Evolutionary conservation across 2,329 filamentous ascomycete genomes (phyloP).

Genomic region (Penicillium olsonii): DNA sequence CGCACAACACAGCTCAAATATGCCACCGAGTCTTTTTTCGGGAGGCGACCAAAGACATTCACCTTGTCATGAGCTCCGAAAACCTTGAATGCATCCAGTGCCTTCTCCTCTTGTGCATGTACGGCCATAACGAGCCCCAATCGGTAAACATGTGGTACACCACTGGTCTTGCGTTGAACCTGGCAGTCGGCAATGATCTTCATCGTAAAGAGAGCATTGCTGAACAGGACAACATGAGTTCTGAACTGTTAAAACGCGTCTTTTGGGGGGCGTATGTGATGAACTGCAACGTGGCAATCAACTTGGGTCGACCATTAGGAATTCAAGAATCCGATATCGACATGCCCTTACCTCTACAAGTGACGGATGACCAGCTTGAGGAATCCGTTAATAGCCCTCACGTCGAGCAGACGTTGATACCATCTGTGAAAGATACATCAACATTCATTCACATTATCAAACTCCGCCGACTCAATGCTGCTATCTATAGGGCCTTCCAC

Average conservation of each 20-base stretch:
- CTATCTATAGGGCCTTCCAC: constrained; percentile 22
- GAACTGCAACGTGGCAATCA: constrained; percentile 27
- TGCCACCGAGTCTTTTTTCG: constrained; percentile 7
- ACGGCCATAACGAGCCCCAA: constrained; percentile 29
- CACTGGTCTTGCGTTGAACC: constrained; percentile 21
- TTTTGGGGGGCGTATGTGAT: constrained; percentile 30
- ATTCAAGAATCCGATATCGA: constrained; percentile 28
- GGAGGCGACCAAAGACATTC: constrained; percentile 13
- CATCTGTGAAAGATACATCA: constrained; percentile 16
- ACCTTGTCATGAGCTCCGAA: constrained; percentile 14
- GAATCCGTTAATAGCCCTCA: neutral
- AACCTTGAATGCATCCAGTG: constrained; percentile 29
- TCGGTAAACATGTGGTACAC: constrained; percentile 29
- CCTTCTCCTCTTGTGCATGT: constrained; percentile 27
- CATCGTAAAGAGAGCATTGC: constrained; percentile 20
- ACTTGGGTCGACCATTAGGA: constrained; percentile 25
- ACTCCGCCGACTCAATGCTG: constrained; percentile 26
- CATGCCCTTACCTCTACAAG: constrained; percentile 19
- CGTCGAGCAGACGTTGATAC: neutral
- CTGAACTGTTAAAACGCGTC: constrained; percentile 26
- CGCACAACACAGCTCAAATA: neutral
- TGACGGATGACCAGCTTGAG: constrained; percentile 17
- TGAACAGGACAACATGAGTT: constrained; percentile 9
- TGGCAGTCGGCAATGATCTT: constrained; percentile 24
- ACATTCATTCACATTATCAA: constrained; percentile 30